Percentiles rank a stretch among this genome's conserved stretches.
Evolutionary conservation across 164 flowering plant species (phyloP).

Genomic region (Cinnamomum chago): DNA sequence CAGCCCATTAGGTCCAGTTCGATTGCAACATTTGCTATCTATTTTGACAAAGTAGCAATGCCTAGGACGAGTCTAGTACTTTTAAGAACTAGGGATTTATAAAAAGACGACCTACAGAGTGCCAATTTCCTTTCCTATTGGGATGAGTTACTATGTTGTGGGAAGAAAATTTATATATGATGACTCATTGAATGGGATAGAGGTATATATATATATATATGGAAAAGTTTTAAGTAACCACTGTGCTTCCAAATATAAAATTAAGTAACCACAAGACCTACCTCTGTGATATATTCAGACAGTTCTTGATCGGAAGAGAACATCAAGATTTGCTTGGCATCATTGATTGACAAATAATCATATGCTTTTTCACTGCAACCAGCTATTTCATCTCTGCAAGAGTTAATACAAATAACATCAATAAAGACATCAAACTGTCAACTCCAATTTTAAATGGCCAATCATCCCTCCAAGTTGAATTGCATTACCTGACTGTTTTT

Average conservation of each 20-base stretch:
- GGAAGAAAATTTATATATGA: no score
- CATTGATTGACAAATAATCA: conserved; percentile 56
- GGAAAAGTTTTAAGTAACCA: no score
- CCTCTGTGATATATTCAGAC: conserved; percentile 54
- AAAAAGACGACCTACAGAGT: no score
- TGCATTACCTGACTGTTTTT: conserved; percentile 65
- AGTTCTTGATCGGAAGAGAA: conserved; percentile 63
- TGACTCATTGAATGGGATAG: no score
- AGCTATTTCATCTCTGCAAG: conserved; percentile 90
- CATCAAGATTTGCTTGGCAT: conserved; percentile 65
- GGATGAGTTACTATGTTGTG: no score
- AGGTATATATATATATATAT: no score
- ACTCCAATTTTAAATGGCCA: not conserved
- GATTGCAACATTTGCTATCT: no score
- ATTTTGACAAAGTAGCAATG: no score
- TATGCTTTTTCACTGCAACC: conserved; percentile 93
- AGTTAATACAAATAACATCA: not conserved
- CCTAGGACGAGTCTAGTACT: no score
- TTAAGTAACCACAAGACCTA: conserved; percentile 11
- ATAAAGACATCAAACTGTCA: not conserved
- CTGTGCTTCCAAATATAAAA: not conserved
- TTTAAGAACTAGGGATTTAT: no score
- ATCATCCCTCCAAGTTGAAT: not conserved
- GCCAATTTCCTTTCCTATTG: no score
- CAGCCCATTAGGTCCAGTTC: no score